Conservation (phyloP, 2,329 filamentous ascomycete genomes). For the Mycosphaerella sp. region DNA sequence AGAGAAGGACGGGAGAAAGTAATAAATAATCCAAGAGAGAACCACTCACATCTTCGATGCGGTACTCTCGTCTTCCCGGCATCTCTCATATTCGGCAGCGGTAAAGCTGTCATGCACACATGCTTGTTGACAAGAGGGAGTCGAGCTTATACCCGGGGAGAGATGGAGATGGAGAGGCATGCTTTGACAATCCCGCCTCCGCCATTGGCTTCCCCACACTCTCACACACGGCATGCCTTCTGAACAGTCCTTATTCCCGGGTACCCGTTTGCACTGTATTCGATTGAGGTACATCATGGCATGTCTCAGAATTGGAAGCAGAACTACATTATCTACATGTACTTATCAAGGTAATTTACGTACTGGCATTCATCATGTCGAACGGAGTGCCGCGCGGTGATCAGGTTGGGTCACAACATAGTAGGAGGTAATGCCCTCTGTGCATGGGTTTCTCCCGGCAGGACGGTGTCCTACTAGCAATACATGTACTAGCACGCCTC, state of each 20-base stretch:
- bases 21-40: neutral
- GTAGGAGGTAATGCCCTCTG: no score
- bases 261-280: neutral
- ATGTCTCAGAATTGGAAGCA: no score
- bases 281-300: no score
- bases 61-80: neutral
- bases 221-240: neutral
- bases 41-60: neutral
- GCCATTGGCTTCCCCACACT: neutral
- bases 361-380: no score
- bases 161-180: neutral
- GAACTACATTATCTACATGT: no score
- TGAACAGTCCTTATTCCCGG: neutral
- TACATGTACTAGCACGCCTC: no score
- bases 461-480: no score
- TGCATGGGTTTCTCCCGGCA: no score
- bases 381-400: no score
- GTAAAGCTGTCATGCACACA: neutral
- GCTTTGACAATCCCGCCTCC: neutral
- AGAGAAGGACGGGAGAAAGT: neutral
- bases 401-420: no score
- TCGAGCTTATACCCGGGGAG: neutral
- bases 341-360: no score
- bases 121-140: neutral
- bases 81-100: slow-evolving; percentile 4